Evolutionary conservation across 805 yeast species (phyloP), one percentile per base, ranked within the genome.

Genomic region (Monosporozyma aerobia): DNA sequence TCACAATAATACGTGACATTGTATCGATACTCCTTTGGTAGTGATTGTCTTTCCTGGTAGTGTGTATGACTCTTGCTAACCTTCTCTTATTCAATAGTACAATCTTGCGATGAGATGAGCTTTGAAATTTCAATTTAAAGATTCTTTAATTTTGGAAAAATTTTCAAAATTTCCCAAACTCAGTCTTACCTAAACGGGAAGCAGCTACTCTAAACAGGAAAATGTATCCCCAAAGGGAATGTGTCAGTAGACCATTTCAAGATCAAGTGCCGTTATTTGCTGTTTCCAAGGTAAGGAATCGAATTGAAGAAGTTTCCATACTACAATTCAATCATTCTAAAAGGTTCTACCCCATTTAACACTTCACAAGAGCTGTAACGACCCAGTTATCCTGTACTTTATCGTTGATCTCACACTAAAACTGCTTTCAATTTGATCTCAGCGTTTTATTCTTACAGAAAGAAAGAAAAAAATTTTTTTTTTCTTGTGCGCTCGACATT

Each of bases 1-100:
- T 92, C 6, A 92, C 95, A 60, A 92, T 92, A 51, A 92, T 78
- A 70, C 98, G 86, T 22, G 98, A 90, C 87, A 81, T 81, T 13
- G 16, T 23, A 13, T 27, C 29, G 29, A 7, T 27, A 27, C 7
- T 27, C 29, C 7, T 27, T 7, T 27, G 7, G 29, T 27, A 2
- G 29, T 27, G 29, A 27, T 35, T 32, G 23, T 43, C 14, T 13
- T 40, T 19, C 5, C 14, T 35, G 35, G 11, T 9, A 8, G 35
- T 37, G 13, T 37, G 41, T 16, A 19, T 16, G 3, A 7, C 22
- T 16, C 41, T 16, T 37, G 6, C 19, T 16, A 37, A 37, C 6
- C 3, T n/a, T 5, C 10, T 14, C 30, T 19, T 25, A 29, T 32
- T 33, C 22, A 39, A 16, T 6, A 29, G 7, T n/a, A n/a, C 11